Base-by-base conservation (phyloP, 306 rosid species). In the Alnus rubra region DNA sequence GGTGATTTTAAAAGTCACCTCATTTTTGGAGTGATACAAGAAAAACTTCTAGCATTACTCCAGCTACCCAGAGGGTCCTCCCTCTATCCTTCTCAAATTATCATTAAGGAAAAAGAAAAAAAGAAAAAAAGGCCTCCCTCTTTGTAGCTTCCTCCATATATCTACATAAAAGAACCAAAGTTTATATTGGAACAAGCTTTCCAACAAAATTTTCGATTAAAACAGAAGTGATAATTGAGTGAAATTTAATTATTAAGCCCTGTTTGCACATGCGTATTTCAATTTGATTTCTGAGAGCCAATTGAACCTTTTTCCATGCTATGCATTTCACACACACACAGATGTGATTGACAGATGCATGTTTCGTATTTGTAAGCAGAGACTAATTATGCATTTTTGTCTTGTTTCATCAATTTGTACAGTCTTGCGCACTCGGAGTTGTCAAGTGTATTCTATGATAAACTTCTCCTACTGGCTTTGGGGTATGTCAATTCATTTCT, bases 401-500 rank as follows among this genome's bases (percentile, higher is more conserved):
- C 39, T 78, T 79, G 30, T 10, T 73, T 42, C 48, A 59, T 78
- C 72, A 80, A 79, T 70, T 81, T 77, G 50, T 84, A 44, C 88
- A 93, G 98, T 84, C 92, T 93, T 79, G 99, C 99, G 2, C 98
- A 95, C 82, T 93, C 98, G 7, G 97, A 95, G 86, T 79, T 95
- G 83, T 93, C 96, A 12, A 95, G 94, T 59, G 97, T 95, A 69
- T 93, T 93, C 81, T 95, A 91, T 13, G 96, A 93, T 60, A 91
- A 93, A 84, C 98, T 95, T 84, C 89, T 95, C 67, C 87, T 87
- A 39, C 85, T 78, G 65, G 87, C 92, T 70, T 87, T 84, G 80
- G 90, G 92, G 92, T 89, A 89, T 3, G 90, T 82, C 37, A 19
- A 37, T 76, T 44, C 12, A 11, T 45, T 39, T 74, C 23, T 12